These are phyloP conservation scores for Epichloe uncinata DNA, from an alignment of 2,329 filamentous ascomycete genomes.

Conservation along the genomic window DNA sequence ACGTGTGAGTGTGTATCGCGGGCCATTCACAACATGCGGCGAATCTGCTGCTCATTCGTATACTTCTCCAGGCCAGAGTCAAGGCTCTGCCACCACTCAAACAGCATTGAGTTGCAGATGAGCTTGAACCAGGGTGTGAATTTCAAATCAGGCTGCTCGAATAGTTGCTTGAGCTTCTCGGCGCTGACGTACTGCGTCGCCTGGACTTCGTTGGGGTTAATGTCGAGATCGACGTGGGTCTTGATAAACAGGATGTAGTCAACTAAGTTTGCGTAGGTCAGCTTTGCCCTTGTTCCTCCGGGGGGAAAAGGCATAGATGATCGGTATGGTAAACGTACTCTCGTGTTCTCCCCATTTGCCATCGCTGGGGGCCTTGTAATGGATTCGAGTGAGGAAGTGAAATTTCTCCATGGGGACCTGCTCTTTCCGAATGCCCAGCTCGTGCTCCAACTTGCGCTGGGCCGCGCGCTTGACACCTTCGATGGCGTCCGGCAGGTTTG, in stretches of 20 bases:
- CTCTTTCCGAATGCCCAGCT: conserved; percentile 78
- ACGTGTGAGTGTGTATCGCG: not conserved
- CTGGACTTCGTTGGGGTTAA: conserved; percentile 80
- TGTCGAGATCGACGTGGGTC: conserved; percentile 70
- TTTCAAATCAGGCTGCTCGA: conserved; percentile 63
- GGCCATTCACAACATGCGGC: conserved; percentile 50
- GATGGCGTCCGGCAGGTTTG: conserved; percentile 65
- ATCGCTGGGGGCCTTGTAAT: conserved; percentile 94
- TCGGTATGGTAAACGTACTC: conserved; percentile 46
- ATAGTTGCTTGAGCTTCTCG: conserved; percentile 72
- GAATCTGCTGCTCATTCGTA: conserved; percentile 72
- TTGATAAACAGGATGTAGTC: conserved; percentile 99
- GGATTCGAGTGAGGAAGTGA: conserved; percentile 87
- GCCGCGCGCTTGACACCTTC: conserved; percentile 83
- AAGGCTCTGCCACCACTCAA: conserved; percentile 90
- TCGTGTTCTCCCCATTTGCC: conserved; percentile 99
- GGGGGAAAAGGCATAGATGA: not conserved
- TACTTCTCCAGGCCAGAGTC: conserved; percentile 73
- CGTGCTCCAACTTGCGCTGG: conserved; percentile 85
- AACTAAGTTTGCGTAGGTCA: conserved; percentile 36
- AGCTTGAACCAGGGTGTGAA: conserved; percentile 99
- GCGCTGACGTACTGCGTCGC: conserved; percentile 74
- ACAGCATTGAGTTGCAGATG: conserved; percentile 94
- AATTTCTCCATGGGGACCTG: conserved; percentile 90
- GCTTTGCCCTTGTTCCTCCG: not conserved